Evolutionary conservation across 768 basidiomycete genomes (phyloP), one percentile per base, ranked within the genome.

Genomic region (Postia placenta): DNA sequence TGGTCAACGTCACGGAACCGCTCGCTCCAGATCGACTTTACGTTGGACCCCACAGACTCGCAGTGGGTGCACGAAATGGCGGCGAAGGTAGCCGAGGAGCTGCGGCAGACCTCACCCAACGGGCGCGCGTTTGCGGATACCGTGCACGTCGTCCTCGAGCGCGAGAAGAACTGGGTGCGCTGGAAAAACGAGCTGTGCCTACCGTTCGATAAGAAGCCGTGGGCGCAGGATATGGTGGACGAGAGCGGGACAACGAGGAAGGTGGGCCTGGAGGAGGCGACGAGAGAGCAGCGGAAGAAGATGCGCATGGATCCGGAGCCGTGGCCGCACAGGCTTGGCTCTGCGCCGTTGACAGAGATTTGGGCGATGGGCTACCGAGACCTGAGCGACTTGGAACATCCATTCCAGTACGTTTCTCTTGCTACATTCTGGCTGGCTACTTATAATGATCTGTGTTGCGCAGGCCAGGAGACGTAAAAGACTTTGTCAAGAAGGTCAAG

Each of bases 151-250:
- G 83, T 92, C 28, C 71, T 93, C 5, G 83, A 88, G 55, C 74
- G 91, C 44, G 92, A 94, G 67, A 83, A 80, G 63, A 92, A 91
- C 59, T 94, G 92, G 92, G 80, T 90, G 3, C 80, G 77, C 54
- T 93, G 90, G 91, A 93, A 93, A 69, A 87, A 87, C 54, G 83
- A 87, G 36, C 65, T 85, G 2, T 93, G 91, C 61, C 69, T 79
- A 14, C 78, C 85, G 2, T 92, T 93, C 59, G 87, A 90, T 61
- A 83, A 82, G 56, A 81, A 81, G 33, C 73, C 85, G 4, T 80
- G 83, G 77, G 68, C 67, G 11, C 63, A 66, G 37, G 73, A 76
- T 43, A 53, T 80, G 25, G 69, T 74, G 45, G 78, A 56, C 5
- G 54, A 49, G 38, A 56, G 58, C 24, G 56, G 56, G 7, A 50